A percentile compares a stretch with the other conserved stretches of the same genome.
Conservation (phyloP, 2,329 filamentous ascomycete genomes). For the Stemphylium vesicarium region DNA sequence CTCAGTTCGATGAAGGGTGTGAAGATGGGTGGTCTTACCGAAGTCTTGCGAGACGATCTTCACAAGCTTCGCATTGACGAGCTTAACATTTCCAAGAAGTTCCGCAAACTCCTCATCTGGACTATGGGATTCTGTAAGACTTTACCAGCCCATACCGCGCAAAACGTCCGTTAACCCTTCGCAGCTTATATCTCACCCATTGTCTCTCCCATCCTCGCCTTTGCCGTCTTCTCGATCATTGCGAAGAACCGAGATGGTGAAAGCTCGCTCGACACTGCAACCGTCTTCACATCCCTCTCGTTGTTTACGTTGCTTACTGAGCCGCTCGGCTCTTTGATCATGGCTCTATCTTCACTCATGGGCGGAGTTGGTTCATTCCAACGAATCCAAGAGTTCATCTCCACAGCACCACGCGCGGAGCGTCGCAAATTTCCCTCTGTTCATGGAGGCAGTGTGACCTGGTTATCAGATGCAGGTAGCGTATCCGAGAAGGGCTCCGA, state of each 20-base stretch:
- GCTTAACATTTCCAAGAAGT: constrained; percentile 44
- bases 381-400: constrained; percentile 55
- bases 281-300: constrained; percentile 56
- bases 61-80: constrained; percentile 43
- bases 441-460: constrained; percentile 25
- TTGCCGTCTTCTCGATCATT: constrained; percentile 53
- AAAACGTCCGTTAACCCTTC: constrained; percentile 5
- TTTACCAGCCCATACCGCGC: background rate
- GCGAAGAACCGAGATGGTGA: constrained; percentile 44
- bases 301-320: constrained; percentile 56
- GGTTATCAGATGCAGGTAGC: constrained; percentile 24
- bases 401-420: constrained; percentile 31
- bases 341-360: constrained; percentile 54
- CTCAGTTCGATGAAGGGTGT: constrained; percentile 56
- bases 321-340: constrained; percentile 54
- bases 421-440: constrained; percentile 31
- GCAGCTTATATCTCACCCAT: constrained; percentile 41
- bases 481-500: constrained; percentile 37
- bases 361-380: constrained; percentile 55
- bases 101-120: constrained; percentile 45
- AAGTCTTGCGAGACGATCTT: constrained; percentile 38
- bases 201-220: constrained; percentile 54
- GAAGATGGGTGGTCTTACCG: constrained; percentile 53
- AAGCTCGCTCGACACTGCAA: constrained; percentile 49
- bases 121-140: constrained; percentile 45